Percentiles rank a stretch among this genome's conserved stretches.
Conservation (phyloP, 2,329 filamentous ascomycete species). For the Sphaceloma murrayae region DNA sequence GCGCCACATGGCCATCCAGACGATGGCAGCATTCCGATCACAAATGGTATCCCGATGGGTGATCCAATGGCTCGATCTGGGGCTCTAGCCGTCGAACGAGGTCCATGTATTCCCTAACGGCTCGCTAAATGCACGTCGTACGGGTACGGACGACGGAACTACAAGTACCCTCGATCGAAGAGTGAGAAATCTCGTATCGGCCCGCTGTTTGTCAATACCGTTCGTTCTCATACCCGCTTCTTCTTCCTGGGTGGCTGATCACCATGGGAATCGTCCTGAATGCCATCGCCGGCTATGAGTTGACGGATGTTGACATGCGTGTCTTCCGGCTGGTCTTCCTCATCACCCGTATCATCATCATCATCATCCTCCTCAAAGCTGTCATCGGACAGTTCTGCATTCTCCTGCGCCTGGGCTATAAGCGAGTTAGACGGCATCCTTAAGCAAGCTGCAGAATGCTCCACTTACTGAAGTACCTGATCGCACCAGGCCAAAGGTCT, state of each 20-base stretch:
- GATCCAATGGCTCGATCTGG: no score
- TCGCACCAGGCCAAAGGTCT: slow-evolving; percentile 78
- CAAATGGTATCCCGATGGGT: no score
- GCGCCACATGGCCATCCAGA: no score
- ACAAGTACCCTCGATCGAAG: no score
- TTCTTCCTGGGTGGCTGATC: slow-evolving; percentile 12
- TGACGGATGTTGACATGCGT: slow-evolving; percentile 5
- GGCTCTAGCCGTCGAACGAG: no score
- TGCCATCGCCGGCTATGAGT: not conserved
- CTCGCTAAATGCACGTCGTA: no score
- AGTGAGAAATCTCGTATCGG: no score
- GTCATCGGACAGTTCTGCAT: slow-evolving; percentile 12
- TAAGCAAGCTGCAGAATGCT: not conserved
- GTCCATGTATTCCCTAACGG: no score
- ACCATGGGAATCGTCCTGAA: not conserved
- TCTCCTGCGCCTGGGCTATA: slow-evolving; percentile 15
- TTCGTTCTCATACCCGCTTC: slow-evolving; percentile 3
- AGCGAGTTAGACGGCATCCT: slow-evolving; percentile 9
- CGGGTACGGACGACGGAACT: no score
- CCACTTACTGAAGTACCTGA: slow-evolving; percentile 80
- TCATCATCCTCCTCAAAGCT: slow-evolving; percentile 14
- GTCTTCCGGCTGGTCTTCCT: slow-evolving; percentile 1
- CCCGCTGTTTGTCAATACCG: no score
- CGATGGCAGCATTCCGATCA: no score
- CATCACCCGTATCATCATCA: slow-evolving; percentile 4